A percentile compares a stretch with the other conserved stretches of the same genome.
phyloP scores from a whole-genome alignment of 2,329 filamentous ascomycete species.

The Amauroascus verrucosus region DNA sequence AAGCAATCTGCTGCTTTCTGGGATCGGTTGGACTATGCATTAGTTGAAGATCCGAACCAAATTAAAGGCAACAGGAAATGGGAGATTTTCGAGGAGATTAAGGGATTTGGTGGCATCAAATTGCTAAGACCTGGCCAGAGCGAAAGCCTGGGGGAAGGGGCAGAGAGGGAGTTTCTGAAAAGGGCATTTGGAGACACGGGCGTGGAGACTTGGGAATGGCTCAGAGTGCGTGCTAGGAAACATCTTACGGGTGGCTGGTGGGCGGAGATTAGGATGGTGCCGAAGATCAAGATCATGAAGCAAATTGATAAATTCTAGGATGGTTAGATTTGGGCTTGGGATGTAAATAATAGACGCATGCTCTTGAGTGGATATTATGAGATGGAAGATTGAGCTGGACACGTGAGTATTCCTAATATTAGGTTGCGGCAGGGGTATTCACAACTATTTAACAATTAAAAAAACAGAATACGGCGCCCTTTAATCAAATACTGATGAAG shows the following conservation, averaged over 20 bases:
- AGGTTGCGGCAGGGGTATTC: conserved; percentile 4
- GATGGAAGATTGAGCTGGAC: background rate
- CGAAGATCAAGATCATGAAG: conserved; percentile 44
- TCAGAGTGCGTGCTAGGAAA: conserved; percentile 22
- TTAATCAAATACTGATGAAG: background rate
- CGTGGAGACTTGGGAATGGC: conserved; percentile 22
- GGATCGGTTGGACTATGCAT: conserved; percentile 48
- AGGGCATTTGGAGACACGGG: conserved; percentile 25
- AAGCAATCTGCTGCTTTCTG: conserved; percentile 47
- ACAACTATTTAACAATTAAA: background rate
- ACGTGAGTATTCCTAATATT: background rate
- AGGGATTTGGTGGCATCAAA: conserved; percentile 43
- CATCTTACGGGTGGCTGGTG: conserved; percentile 43
- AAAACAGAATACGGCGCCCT: background rate
- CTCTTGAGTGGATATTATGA: background rate
- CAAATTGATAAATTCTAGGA: conserved; percentile 17
- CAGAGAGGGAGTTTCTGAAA: conserved; percentile 30
- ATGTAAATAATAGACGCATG: background rate
- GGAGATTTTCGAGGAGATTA: conserved; percentile 42
- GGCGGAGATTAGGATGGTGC: conserved; percentile 45
- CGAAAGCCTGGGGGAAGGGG: conserved; percentile 16
- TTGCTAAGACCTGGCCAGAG: conserved; percentile 38
- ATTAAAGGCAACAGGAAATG: conserved; percentile 36
- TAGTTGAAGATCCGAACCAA: conserved; percentile 39
- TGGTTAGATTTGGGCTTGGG: background rate